Percentiles rank a stretch among this genome's conserved stretches.
phyloP scores from a whole-genome alignment of 2,329 filamentous ascomycete species.

The Byssothecium circinans region DNA sequence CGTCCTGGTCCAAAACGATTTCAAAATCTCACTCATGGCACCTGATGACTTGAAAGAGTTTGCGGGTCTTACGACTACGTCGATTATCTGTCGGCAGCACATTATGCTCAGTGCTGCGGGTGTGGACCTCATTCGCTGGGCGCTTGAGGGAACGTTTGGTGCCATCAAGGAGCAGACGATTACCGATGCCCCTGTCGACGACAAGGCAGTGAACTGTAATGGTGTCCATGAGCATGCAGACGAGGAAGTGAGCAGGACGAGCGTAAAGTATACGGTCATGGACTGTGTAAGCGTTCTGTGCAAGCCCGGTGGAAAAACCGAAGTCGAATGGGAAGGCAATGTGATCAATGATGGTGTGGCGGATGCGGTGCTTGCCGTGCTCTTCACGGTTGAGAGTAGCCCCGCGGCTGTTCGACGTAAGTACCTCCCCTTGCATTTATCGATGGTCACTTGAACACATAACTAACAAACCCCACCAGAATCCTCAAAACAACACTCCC shows the following conservation, averaged over 20 bases:
- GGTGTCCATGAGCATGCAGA: constrained; percentile 58
- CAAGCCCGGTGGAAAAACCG: constrained; percentile 74
- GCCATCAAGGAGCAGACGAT: constrained; percentile 58
- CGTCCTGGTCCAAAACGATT: constrained; percentile 95
- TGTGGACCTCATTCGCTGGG: constrained; percentile 90
- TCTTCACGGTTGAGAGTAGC: constrained; percentile 89
- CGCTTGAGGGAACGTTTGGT: constrained; percentile 90
- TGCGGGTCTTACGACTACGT: constrained; percentile 93
- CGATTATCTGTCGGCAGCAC: constrained; percentile 88
- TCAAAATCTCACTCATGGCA: constrained; percentile 95
- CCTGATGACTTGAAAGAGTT: constrained; percentile 95
- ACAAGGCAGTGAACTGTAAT: constrained; percentile 43
- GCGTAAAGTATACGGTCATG: constrained; percentile 71
- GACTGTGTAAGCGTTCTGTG: constrained; percentile 85
- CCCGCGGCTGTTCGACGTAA: constrained; percentile 91
- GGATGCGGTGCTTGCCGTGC: constrained; percentile 92
- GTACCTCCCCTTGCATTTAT: constrained; percentile 26
- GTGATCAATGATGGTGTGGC: constrained; percentile 97
- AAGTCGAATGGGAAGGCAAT: constrained; percentile 97
- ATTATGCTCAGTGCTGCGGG: constrained; percentile 86
- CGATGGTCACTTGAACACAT: not conserved
- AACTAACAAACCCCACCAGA: constrained; percentile 25
- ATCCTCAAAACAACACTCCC: constrained; percentile 40
- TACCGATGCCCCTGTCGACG: constrained; percentile 35
- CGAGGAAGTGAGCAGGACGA: constrained; percentile 63